Conservation (phyloP, 495 filamentous ascomycete genomes). For the Lepraria neglecta region DNA sequence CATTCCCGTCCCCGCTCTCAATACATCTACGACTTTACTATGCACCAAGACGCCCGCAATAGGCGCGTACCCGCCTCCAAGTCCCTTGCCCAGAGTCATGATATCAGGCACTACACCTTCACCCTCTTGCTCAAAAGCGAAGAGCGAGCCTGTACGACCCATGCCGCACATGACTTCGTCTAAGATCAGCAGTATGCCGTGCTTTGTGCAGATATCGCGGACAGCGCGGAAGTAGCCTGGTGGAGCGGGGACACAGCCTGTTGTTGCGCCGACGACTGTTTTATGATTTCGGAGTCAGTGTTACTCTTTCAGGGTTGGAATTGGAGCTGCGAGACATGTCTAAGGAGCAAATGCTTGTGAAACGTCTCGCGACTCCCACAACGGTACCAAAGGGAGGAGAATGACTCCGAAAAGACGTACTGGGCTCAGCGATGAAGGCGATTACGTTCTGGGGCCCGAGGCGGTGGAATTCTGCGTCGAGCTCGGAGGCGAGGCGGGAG, state of each 20-base stretch:
- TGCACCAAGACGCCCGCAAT: slow-evolving; percentile 55
- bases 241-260: slow-evolving; percentile 59
- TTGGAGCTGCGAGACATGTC: no score
- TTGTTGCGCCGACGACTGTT: slow-evolving; percentile 45
- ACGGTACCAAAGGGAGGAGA: no score
- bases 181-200: slow-evolving; percentile 62
- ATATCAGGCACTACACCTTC: slow-evolving; percentile 59
- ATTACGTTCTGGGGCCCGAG: slow-evolving; percentile 66
- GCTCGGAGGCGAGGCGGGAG: slow-evolving; percentile 53
- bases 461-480: slow-evolving; percentile 67
- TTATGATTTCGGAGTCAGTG: no score
- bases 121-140: slow-evolving; percentile 61
- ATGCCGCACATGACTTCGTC: slow-evolving; percentile 81
- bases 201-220: slow-evolving; percentile 53
- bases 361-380: no score
- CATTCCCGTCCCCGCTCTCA: slow-evolving; percentile 50
- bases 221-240: slow-evolving; percentile 60
- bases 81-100: slow-evolving; percentile 62
- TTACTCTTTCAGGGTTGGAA: no score
- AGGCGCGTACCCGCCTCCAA: slow-evolving; percentile 60
- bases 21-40: slow-evolving; percentile 45
- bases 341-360: no score
- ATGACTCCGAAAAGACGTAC: no score
- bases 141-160: slow-evolving; percentile 60
- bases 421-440: slow-evolving; percentile 70